These are phyloP conservation scores for Colletotrichum sp. DNA, from an alignment of 2,329 filamentous ascomycete genomes.

Conservation along the genomic window DNA sequence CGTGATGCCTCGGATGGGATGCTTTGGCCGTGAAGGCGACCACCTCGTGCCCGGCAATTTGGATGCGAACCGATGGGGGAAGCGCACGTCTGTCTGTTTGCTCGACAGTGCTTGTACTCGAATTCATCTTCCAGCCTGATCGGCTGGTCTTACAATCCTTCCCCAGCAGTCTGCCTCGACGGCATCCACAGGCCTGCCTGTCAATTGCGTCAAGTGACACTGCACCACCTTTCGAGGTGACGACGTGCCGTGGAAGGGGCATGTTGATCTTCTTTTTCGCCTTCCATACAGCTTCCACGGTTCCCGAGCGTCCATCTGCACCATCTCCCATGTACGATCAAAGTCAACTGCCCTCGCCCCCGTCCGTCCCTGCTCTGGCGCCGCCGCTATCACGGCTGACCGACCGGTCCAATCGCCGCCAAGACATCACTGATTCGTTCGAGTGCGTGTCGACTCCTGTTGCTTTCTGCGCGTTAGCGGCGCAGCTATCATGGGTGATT, in stretches of 20 bases:
- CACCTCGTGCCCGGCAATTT: neutral
- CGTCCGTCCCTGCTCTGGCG: neutral
- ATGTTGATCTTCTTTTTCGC: neutral
- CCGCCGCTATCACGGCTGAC: neutral
- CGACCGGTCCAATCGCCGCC: slow-evolving; percentile 2
- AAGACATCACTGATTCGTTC: neutral
- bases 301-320: neutral
- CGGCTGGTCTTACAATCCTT: neutral
- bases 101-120: neutral
- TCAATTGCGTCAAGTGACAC: neutral
- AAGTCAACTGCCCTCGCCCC: neutral
- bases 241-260: neutral
- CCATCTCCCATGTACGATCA: slow-evolving; percentile 1
- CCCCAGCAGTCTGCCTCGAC: neutral
- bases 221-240: neutral
- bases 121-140: neutral
- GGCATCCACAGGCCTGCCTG: neutral
- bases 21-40: neutral
- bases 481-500: slow-evolving; percentile 11
- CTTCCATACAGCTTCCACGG: slow-evolving; percentile 11
- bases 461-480: neutral
- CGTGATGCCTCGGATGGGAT: slow-evolving; percentile 12
- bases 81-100: neutral
- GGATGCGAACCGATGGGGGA: neutral
- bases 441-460: neutral